Evolutionary conservation across 2,329 filamentous ascomycete genomes (phyloP), one percentile per base, ranked within the genome.

Genomic region (Mariannaea elegans): DNA sequence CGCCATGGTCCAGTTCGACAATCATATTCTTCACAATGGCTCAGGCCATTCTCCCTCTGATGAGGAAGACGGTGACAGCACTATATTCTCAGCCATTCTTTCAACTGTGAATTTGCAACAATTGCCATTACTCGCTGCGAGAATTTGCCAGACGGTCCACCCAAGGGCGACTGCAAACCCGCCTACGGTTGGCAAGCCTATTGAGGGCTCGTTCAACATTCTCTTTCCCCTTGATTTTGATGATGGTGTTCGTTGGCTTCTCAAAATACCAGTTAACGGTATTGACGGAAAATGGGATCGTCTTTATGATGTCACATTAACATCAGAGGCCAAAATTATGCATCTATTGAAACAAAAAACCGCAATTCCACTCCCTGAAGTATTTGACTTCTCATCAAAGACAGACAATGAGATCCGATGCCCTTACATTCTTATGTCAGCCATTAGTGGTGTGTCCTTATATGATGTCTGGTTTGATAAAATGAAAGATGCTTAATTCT

Each of bases 391-490:
- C 14, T 59, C 56, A 14, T 10, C 56, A 2, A 49, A 49, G 0
- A 32, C 45, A 4, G 13, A 24, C 4, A 54, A 54, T 16, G 3
- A 4, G 1, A 29, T 59, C 10, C 8, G n/a, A 10, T 59, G 44
- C 31, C 45, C 56, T 9, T 59, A 54, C 21, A 54, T 59, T 3
- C 10, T 59, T 1, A 45, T 54, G 38, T 49, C 50, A 2, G 24
- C 18, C 13, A 46, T 59, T 8, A 18, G 38, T 10, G 50, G 56
- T 1, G 23, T 19, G 4, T 39, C 56, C 3, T 23, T 59, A 9
- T 27, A 59, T 6, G 49, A 59, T 1, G 36, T 59, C 10, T 59
- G 50, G 56, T 59, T 54, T 10, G 46, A n/a, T n/a, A n/a, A n/a
- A n/a, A n/a, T n/a, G n/a, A n/a, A n/a, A n/a, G n/a, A n/a, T n/a